Base-by-base conservation (phyloP, 78 protist species). In the Abeoforma whisleri region DNA sequence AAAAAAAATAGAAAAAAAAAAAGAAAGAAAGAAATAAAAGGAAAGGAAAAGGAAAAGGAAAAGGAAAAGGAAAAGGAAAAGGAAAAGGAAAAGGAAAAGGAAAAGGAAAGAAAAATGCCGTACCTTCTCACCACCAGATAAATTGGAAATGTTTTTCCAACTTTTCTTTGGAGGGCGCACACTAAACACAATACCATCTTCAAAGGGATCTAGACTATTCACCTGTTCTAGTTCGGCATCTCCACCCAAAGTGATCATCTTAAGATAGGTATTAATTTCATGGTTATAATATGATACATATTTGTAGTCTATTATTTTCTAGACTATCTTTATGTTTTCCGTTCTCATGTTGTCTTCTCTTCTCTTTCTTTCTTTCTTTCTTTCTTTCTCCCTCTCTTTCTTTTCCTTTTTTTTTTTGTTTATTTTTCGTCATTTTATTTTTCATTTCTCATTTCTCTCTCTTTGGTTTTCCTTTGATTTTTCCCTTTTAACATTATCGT, bases 161-260 rank as follows among this genome's bases (percentile, higher is more conserved):
- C 86, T 93, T 98, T 81, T 98, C 86, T 92, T 92, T 19, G 99
- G 98, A 2, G 99, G 99, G 28, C 99, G 91, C 35, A 98, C 99
- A 34, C 87, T 35, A 88, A 97, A 97, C 57, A 91, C 85, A 36
- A 96, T 88, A 77, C 98, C 99, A 81, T 99, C 99, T 2, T 94
- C 76, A 84, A 99, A 99, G 12, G 99, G 99, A 40, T 99, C 99
- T 31, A 89, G 77, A 30, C 88, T 34, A 90, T 97, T 99, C 34
- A 94, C 96, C 31, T 96, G 93, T 91, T 99, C 99, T 33, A 99
- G 87, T 93, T 99, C 99, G 5, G 99, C 99, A 81, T 99, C 99
- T 48, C 99, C 99, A n/a, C 99, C 99, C 1, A 92, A 87, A 1
- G 99, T 97, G 84, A 98, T 93, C 98, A 95, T 96, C 88, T 92